Percentiles rank a stretch among this genome's conserved stretches.
Conservation (phyloP, 257 asterid species). For the Solanum pennellii region DNA sequence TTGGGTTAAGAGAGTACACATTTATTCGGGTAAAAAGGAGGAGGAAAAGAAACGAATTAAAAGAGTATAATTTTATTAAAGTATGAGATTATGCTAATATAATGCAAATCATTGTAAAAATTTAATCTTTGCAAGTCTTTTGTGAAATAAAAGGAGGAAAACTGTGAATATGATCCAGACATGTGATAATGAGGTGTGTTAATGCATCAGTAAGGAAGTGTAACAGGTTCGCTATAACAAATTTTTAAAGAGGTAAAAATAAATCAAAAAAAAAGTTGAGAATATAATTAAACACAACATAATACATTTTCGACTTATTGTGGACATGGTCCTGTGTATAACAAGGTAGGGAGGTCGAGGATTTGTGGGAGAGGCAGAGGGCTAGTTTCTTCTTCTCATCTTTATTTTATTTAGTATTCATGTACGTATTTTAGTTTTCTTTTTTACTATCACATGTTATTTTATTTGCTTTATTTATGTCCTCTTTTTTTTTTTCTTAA, state of each 20-base stretch:
- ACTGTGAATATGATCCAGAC: background rate
- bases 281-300: too few species aligned
- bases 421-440: too few species aligned
- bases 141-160: background rate
- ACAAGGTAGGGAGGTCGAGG: background rate
- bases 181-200: background rate
- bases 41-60: background rate
- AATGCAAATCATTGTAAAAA: background rate
- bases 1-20: background rate
- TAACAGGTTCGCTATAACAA: too few species aligned
- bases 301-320: too few species aligned
- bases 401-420: background rate
- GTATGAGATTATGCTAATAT: background rate
- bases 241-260: too few species aligned
- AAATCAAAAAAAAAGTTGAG: too few species aligned
- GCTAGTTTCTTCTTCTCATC: background rate
- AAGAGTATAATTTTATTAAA: background rate
- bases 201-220: background rate
- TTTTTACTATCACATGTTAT: background rate
- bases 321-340: background rate
- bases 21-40: background rate
- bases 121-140: background rate
- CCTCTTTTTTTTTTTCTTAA: background rate
- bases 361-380: background rate
- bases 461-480: background rate